Evolutionary conservation across 805 yeast species (phyloP).

Genomic region (Grigorovia transvaalensis): DNA sequence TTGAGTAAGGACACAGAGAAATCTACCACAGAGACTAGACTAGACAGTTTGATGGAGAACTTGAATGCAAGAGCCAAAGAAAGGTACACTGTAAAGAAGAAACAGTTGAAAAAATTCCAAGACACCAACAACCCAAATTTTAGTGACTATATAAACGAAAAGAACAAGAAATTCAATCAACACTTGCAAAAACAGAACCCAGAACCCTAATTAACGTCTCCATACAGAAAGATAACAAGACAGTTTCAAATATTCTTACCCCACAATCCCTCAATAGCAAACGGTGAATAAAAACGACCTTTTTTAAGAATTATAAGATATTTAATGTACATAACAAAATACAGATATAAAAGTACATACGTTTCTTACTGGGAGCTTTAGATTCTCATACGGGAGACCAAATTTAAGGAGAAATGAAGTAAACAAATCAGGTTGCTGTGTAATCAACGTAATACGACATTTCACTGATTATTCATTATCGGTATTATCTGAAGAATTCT

Average conservation of each 20-base stretch:
- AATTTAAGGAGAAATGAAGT: too few relatives aligned
- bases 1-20: conserved; percentile 4
- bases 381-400: too few relatives aligned
- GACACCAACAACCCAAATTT: neutral
- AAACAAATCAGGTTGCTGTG: too few relatives aligned
- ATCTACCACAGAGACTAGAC: conserved; percentile 10
- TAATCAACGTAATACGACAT: too few relatives aligned
- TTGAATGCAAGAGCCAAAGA: conserved; percentile 14
- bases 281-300: neutral
- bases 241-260: neutral
- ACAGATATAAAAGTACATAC: neutral
- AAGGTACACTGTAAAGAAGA: conserved; percentile 13
- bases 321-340: neutral
- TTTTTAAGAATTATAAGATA: neutral
- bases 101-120: conserved; percentile 6
- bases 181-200: conserved; percentile 10
- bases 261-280: too few relatives aligned
- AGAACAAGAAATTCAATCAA: conserved; percentile 24
- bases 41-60: conserved; percentile 14
- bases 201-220: neutral
- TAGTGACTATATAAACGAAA: conserved; percentile 22
- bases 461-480: too few relatives aligned
- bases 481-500: conserved; percentile 26
- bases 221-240: too few relatives aligned
- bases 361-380: too few relatives aligned